A percentile compares a stretch with the other conserved stretches of the same genome.
These are phyloP conservation scores for Leccinum rimulosum DNA, from an alignment of 768 basidiomycete species.

Conservation along the genomic window DNA sequence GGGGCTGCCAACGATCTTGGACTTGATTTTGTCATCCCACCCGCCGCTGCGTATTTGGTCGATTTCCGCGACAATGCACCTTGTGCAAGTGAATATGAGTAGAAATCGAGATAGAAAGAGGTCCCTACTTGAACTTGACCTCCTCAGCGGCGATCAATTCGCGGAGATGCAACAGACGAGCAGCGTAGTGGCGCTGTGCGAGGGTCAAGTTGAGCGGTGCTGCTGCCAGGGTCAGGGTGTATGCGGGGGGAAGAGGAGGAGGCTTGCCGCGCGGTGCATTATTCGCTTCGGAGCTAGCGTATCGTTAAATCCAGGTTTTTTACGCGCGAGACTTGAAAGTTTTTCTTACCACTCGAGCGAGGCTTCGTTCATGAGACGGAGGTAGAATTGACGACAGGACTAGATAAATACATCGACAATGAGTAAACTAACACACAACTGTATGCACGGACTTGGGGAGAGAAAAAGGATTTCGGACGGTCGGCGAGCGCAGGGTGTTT, in stretches of 20 bases:
- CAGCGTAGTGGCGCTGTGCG: constrained; percentile 71
- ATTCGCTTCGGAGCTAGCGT: constrained; percentile 48
- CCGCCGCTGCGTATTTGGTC: constrained; percentile 68
- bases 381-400: constrained; percentile 70
- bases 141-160: constrained; percentile 74
- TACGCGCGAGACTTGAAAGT: background rate
- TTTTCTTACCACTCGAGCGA: constrained; percentile 56
- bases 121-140: constrained; percentile 66
- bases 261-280: constrained; percentile 51
- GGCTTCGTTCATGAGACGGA: constrained; percentile 65
- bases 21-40: constrained; percentile 55
- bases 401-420: constrained; percentile 29
- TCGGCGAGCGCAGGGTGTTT: constrained; percentile 65
- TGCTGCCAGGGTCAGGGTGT: constrained; percentile 28
- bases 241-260: background rate
- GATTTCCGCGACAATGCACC: constrained; percentile 69
- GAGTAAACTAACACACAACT: constrained; percentile 15
- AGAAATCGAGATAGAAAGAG: background rate
- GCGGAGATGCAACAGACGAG: constrained; percentile 69
- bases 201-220: constrained; percentile 65
- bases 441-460: constrained; percentile 49
- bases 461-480: constrained; percentile 64
- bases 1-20: constrained; percentile 26
- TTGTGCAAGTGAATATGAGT: constrained; percentile 25
- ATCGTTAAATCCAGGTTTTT: background rate